Percentiles rank a stretch among this genome's conserved stretches.
phyloP scores from a whole-genome alignment of 2,329 filamentous ascomycete species.

The Cladosporium sp. region DNA sequence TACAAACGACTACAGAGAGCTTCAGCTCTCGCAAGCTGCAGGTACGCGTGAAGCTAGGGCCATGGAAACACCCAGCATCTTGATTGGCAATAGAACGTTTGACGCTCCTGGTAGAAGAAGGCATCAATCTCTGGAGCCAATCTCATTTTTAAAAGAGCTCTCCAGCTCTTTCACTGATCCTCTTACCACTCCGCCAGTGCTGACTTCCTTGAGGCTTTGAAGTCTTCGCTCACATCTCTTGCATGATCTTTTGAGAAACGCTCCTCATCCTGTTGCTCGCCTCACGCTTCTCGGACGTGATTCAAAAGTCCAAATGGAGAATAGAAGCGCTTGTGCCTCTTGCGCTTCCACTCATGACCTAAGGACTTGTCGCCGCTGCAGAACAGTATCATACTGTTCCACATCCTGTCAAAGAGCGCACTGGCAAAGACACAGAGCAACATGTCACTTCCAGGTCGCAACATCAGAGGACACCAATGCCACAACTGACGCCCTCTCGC shows the following conservation, averaged over 20 bases:
- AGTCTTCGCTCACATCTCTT: no score
- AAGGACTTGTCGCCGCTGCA: conserved; percentile 14
- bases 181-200: background rate
- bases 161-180: background rate
- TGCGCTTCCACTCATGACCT: background rate
- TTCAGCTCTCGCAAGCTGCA: conserved; percentile 13
- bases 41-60: conserved; percentile 12
- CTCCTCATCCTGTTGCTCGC: no score
- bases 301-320: no score
- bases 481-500: background rate
- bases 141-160: background rate
- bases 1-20: no score
- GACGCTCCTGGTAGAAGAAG: no score
- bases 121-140: no score
- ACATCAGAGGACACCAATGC: background rate
- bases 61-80: background rate
- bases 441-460: conserved; percentile 18
- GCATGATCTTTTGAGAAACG: no score
- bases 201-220: no score
- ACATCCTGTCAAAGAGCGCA: conserved; percentile 50
- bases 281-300: no score
- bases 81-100: no score
- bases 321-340: background rate
- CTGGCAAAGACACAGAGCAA: conserved; percentile 48
- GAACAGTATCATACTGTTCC: conserved; percentile 45